These are phyloP conservation scores for Plantago elongata DNA, from an alignment of 257 asterid genomes.

Conservation along the genomic window DNA sequence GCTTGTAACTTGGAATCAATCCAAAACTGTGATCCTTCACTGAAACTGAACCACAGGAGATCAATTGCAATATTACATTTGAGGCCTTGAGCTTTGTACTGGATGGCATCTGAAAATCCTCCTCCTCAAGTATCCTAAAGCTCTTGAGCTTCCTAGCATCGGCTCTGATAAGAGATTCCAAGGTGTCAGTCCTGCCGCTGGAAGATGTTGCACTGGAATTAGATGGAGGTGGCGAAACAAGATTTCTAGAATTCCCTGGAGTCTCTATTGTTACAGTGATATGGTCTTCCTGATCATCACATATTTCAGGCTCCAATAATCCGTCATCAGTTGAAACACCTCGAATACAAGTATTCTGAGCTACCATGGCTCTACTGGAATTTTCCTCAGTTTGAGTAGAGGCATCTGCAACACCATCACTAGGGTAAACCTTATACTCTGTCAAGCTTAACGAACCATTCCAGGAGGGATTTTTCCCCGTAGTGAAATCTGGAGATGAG, in stretches of 20 bases:
- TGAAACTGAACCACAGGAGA: constrained; percentile 87
- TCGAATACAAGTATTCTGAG: constrained; percentile 50
- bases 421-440: constrained; percentile 76
- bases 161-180: constrained; percentile 84
- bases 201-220: constrained; percentile 71
- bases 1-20: constrained; percentile 70
- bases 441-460: constrained; percentile 65
- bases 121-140: constrained; percentile 72
- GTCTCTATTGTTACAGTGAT: constrained; percentile 36
- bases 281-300: constrained; percentile 23
- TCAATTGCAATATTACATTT: constrained; percentile 78
- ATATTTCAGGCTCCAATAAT: constrained; percentile 32
- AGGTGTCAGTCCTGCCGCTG: constrained; percentile 69
- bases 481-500: constrained; percentile 66
- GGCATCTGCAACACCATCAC: constrained; percentile 75
- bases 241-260: constrained; percentile 45
- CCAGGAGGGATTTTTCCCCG: constrained; percentile 60
- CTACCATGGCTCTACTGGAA: constrained; percentile 25
- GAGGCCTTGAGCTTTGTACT: constrained; percentile 70
- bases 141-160: constrained; percentile 76
- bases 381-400: constrained; percentile 91
- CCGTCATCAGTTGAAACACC: constrained; percentile 81
- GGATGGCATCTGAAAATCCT: constrained; percentile 48
- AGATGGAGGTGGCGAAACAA: constrained; percentile 69
- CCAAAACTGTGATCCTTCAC: constrained; percentile 90